These are phyloP conservation scores for Schizophyllum amplum DNA, from an alignment of 1,284 basidiomycete genomes.

Conservation along the genomic window DNA sequence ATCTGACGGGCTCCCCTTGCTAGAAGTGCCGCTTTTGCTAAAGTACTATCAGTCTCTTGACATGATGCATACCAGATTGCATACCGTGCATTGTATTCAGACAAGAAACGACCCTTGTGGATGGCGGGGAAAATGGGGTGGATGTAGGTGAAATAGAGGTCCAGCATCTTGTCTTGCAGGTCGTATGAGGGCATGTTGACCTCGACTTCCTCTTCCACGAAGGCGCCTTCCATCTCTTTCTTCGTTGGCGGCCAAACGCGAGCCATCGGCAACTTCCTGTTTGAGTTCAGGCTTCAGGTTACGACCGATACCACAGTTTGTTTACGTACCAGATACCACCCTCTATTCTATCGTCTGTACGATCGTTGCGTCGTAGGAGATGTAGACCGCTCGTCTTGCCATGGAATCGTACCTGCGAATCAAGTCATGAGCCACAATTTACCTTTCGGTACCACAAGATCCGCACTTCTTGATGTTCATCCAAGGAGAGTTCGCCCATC, in stretches of 20 bases:
- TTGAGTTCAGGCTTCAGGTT: not conserved
- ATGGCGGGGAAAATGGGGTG: slow-evolving; percentile 77
- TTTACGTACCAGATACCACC: slow-evolving; percentile 64
- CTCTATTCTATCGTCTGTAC: slow-evolving; percentile 59
- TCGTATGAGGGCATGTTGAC: slow-evolving; percentile 47
- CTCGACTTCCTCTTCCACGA: slow-evolving; percentile 36
- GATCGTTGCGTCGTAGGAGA: slow-evolving; percentile 56
- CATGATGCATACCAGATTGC: slow-evolving; percentile 13
- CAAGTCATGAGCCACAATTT: too few species aligned
- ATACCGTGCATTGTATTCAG: slow-evolving; percentile 54
- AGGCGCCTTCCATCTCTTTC: slow-evolving; percentile 22
- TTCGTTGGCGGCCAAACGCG: slow-evolving; percentile 62
- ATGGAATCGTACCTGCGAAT: slow-evolving; percentile 63
- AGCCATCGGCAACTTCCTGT: slow-evolving; percentile 69
- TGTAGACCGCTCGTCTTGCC: slow-evolving; percentile 71
- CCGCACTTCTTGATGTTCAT: slow-evolving; percentile 70
- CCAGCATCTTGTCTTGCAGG: slow-evolving; percentile 59
- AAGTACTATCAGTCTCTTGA: not conserved
- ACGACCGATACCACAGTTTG: slow-evolving; percentile 3
- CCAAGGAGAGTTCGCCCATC: slow-evolving; percentile 69
- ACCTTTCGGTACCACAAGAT: not conserved
- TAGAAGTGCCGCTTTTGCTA: not conserved
- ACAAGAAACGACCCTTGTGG: slow-evolving; percentile 63
- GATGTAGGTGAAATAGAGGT: slow-evolving; percentile 73
- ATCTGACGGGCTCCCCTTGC: not conserved